Evolutionary conservation across 2,329 filamentous ascomycete species (phyloP).

Genomic region (Periconia digitata): DNA sequence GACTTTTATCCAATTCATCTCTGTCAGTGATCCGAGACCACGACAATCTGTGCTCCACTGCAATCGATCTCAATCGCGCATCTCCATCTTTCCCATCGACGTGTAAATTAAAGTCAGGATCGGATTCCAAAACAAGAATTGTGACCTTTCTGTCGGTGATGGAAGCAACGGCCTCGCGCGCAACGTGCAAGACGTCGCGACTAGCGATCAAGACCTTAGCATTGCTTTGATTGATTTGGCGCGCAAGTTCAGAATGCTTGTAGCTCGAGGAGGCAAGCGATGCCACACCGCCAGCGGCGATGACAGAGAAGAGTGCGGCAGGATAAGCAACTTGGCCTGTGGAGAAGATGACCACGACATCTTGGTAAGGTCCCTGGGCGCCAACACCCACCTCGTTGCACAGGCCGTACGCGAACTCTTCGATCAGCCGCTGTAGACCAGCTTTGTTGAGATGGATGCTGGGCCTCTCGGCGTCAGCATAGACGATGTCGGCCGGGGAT

Average conservation of each 20-base stretch:
- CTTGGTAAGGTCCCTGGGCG: slow-evolving; percentile 46
- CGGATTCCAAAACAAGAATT: no score
- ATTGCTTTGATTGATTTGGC: slow-evolving; percentile 45
- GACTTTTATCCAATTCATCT: slow-evolving; percentile 46
- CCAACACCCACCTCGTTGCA: no score
- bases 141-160: no score
- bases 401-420: no score
- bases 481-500: no score
- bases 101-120: no score
- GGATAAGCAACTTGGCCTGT: slow-evolving; percentile 57
- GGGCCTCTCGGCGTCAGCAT: no score
- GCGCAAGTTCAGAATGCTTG: slow-evolving; percentile 52
- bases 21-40: slow-evolving; percentile 59
- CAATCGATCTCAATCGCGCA: no score
- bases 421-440: no score
- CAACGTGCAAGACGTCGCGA: slow-evolving; percentile 44
- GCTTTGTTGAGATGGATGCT: no score
- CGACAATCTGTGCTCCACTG: slow-evolving; percentile 8
- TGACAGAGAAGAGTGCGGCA: slow-evolving; percentile 56
- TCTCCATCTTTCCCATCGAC: no score
- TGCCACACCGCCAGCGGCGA: slow-evolving; percentile 62
- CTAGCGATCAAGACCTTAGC: slow-evolving; percentile 49
- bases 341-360: slow-evolving; percentile 56
- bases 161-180: no score
- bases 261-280: slow-evolving; percentile 54